These are phyloP conservation scores for Microsporum canis DNA, from an alignment of 2,329 filamentous ascomycete species.

Conservation along the genomic window DNA sequence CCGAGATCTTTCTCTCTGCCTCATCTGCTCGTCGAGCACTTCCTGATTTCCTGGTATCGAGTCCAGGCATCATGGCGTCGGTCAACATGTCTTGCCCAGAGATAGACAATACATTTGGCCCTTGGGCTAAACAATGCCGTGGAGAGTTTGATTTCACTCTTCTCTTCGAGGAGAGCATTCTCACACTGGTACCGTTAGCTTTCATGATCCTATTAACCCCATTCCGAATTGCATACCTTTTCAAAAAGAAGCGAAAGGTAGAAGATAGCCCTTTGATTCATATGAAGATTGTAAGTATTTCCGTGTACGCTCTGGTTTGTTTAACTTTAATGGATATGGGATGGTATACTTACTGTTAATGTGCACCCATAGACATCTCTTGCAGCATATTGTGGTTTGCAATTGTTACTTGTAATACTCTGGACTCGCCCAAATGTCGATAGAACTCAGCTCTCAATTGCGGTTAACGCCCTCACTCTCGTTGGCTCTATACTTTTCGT, in stretches of 20 bases:
- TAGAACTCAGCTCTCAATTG: constrained; percentile 27
- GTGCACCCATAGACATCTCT: constrained; percentile 20
- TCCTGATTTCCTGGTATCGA: neutral
- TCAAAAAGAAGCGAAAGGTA: constrained; percentile 27
- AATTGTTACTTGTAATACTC: constrained; percentile 29
- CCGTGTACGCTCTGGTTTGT: neutral
- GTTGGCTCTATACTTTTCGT: constrained; percentile 24
- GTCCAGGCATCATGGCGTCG: neutral
- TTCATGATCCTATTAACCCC: constrained; percentile 27
- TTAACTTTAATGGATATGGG: neutral
- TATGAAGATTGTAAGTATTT: constrained; percentile 27
- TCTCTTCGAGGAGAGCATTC: constrained; percentile 36
- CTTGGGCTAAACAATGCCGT: constrained; percentile 26
- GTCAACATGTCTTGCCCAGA: constrained; percentile 18
- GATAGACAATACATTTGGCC: constrained; percentile 27
- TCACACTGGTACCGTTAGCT: constrained; percentile 28
- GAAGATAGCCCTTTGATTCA: constrained; percentile 22
- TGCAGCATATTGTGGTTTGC: constrained; percentile 24
- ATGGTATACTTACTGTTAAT: neutral
- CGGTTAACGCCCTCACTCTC: constrained; percentile 23
- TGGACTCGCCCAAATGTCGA: constrained; percentile 25
- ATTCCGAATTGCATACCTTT: constrained; percentile 28
- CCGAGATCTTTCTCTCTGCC: neutral
- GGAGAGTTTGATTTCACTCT: constrained; percentile 37
- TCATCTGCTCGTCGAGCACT: neutral